phyloP scores from a whole-genome alignment of 306 rosid genomes.

The Purshia tridentata region DNA sequence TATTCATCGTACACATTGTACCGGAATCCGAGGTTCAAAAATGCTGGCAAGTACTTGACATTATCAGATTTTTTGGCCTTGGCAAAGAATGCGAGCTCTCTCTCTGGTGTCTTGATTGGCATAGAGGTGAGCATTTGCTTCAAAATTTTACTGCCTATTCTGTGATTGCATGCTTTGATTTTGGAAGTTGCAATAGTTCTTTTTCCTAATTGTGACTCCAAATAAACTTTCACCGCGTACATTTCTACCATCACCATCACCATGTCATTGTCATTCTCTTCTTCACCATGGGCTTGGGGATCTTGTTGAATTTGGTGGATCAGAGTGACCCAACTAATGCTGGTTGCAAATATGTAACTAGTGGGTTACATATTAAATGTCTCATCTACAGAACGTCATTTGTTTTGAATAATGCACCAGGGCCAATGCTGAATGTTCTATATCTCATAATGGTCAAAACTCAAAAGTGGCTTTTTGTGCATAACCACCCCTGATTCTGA shows the following conservation, averaged over 20 bases:
- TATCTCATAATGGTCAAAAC: neutral
- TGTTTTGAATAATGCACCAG: neutral
- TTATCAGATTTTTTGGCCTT: slow-evolving; percentile 73
- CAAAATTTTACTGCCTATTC: neutral
- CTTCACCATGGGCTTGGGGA: neutral
- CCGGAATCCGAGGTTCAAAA: slow-evolving; percentile 59
- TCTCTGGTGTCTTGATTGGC: slow-evolving; percentile 64
- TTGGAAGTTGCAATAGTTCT: neutral
- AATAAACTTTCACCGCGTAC: neutral
- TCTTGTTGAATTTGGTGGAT: neutral
- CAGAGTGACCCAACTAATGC: neutral
- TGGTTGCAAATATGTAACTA: neutral
- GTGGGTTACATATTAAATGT: neutral
- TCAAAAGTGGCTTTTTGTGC: neutral
- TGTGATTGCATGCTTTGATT: neutral
- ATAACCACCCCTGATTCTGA: neutral
- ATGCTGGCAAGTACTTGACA: slow-evolving; percentile 44
- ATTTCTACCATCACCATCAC: neutral
- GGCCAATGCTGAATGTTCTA: neutral
- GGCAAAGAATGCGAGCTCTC: slow-evolving; percentile 61
- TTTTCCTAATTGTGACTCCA: neutral
- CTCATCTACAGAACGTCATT: neutral
- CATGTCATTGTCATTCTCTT: neutral
- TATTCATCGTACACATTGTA: slow-evolving; percentile 19
- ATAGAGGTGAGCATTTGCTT: slow-evolving; percentile 59